Conservation (phyloP, 257 asterid genomes). For the Henckelia pumila region DNA sequence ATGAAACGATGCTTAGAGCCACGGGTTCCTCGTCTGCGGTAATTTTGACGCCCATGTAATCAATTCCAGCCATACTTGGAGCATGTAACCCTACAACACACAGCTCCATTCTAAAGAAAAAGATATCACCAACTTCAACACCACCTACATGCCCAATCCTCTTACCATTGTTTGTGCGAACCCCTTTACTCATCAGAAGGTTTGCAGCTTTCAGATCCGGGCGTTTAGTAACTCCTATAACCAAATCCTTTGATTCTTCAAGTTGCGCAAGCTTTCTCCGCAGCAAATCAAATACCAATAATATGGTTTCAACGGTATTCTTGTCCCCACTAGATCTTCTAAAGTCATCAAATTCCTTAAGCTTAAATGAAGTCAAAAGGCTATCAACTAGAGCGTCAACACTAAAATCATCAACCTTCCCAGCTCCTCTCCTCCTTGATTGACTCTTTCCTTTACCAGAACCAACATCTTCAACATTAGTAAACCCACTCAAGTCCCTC, state of each 20-base stretch:
- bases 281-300: slow-evolving; percentile 56
- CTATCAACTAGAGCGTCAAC: neutral
- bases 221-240: slow-evolving; percentile 51
- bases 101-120: slow-evolving; percentile 75
- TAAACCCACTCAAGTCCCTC: neutral
- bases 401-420: neutral
- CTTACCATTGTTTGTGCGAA: slow-evolving; percentile 60
- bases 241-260: slow-evolving; percentile 54
- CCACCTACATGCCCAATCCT: slow-evolving; percentile 78
- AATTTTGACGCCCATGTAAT: slow-evolving; percentile 62
- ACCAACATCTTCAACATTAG: neutral
- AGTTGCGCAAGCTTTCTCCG: slow-evolving; percentile 58
- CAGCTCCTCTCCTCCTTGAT: neutral
- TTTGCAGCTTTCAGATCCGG: slow-evolving; percentile 68
- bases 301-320: slow-evolving; percentile 40
- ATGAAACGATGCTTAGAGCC: slow-evolving; percentile 87
- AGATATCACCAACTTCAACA: slow-evolving; percentile 82
- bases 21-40: slow-evolving; percentile 74
- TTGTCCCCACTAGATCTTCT: slow-evolving; percentile 34
- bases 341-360: slow-evolving; percentile 16
- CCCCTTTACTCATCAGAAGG: slow-evolving; percentile 63
- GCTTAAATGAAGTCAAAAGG: neutral
- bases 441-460: neutral
- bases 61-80: slow-evolving; percentile 94
- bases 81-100: slow-evolving; percentile 69